Evolutionary conservation across 2,329 filamentous ascomycete species (phyloP), one percentile per base, ranked within the genome.

Genomic region (Cercospora zeae-maydis): DNA sequence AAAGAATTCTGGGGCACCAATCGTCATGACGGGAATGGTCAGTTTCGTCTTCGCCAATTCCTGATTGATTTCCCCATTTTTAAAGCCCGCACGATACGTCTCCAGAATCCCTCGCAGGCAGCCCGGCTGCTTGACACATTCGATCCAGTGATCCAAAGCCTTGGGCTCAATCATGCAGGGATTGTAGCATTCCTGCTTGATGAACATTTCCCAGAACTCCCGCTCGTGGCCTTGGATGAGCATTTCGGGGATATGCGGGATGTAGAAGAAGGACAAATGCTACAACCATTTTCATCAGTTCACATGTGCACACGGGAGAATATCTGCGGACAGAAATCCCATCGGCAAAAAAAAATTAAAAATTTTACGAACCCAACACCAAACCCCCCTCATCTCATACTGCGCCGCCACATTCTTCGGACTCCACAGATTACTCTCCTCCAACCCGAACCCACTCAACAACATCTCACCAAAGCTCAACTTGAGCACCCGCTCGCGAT

Each of bases 161-260:
- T 68, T 69, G 1, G 71, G 73, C 56, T 75, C 74, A 33, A 78
- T 73, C 4, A 70, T 66, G 51, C 72, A 73, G 6, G 75, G 75
- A 58, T 77, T 76, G 62, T 76, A 77, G 65, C 75, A 77, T 66
- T 78, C 75, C 39, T 75, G 73, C 61, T 75, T 76, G 69, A 77
- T 77, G 65, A 77, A 78, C 67, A 73, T 73, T 59, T 74, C 74
- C 75, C 75, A 78, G 39, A 78, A 77, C 62, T 77, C 75, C 30
- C 72, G 67, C 66, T 78, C 76, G 16, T 75, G 73, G 1, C 75
- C 75, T 47, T 72, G 69, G 11, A 77, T 77, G 49, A 77, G 68
- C 76, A 77, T 77, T 65, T 78, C 76, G 0, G 75, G 75, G 1
- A 77, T 67, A 54, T 77, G 73, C 1, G 76, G 75, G 56, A 77